Evolutionary conservation across 495 filamentous ascomycete species (phyloP).

Genomic region (Penicillium canescens): DNA sequence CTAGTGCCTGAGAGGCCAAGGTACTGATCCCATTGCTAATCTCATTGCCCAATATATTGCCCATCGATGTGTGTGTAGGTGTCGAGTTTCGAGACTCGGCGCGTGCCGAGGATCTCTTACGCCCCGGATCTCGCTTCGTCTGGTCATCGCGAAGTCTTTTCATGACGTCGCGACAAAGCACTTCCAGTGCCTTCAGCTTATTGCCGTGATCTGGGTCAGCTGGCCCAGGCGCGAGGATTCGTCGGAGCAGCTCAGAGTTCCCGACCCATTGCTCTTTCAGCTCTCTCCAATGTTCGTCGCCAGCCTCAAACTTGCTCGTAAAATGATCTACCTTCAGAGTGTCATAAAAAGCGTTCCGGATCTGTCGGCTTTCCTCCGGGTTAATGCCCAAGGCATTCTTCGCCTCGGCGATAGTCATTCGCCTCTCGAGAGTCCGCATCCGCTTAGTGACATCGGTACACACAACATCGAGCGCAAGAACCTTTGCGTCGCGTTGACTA

Average conservation of each 20-base stretch:
- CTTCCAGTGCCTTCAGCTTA: conserved; percentile 67
- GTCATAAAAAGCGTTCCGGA: conserved; percentile 66
- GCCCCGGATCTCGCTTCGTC: conserved; percentile 55
- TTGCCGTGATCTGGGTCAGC: conserved; percentile 54
- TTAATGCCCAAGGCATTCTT: conserved; percentile 73
- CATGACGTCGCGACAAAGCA: conserved; percentile 71
- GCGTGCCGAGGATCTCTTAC: conserved; percentile 42
- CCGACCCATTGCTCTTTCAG: conserved; percentile 70
- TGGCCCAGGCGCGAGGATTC: conserved; percentile 54
- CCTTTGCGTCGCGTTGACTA: conserved; percentile 50
- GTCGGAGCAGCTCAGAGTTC: conserved; percentile 55
- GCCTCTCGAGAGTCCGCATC: conserved; percentile 62
- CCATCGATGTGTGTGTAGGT: conserved; percentile 18
- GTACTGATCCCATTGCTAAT: conserved; percentile 52
- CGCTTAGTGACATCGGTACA: conserved; percentile 82
- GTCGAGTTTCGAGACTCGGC: conserved; percentile 28
- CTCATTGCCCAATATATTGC: conserved; percentile 27
- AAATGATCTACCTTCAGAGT: conserved; percentile 69
- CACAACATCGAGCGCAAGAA: conserved; percentile 72
- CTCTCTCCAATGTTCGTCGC: conserved; percentile 69
- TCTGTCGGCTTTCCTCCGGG: conserved; percentile 65
- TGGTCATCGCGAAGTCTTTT: conserved; percentile 72
- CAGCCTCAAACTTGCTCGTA: conserved; percentile 71
- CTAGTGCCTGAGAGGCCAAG: conserved; percentile 52
- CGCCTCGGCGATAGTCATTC: conserved; percentile 70